Base-by-base conservation (phyloP, 192 early-diverging fungal genomes). In the Obelidium mucronatum region DNA sequence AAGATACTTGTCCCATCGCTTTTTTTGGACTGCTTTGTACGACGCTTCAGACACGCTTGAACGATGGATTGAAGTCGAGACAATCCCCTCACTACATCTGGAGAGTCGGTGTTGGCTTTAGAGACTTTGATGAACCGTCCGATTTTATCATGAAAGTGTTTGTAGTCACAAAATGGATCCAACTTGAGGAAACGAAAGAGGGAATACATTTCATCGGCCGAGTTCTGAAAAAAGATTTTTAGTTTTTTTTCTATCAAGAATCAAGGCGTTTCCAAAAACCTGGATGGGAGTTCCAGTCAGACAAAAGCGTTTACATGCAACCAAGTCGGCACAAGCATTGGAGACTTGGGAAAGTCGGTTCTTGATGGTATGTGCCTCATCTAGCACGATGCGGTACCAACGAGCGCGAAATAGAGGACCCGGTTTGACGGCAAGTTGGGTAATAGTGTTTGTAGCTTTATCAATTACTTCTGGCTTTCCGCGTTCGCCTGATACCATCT, bases 161-260 rank as follows among this genome's bases (percentile, higher is more conserved):
- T 28, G 70, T 79, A 87, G 1, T 90, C 77, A 31, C 83, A 82
- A 67, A 87, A 88, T 1, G 85, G 86, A 33, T 87, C 72, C 40
- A 94, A 82, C n/a, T 80, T 73, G 17, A 95, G 79, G 56, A 94
- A 94, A 0, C 87, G 85, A 13, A 94, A 68, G 11, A 92, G 73
- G n/a, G 89, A 84, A 68, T 87, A 95, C 1, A 93, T 58, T 56
- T 95, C 93, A 28, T 89, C 88, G 2, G 93, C 76, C 51, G 79
- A 86, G 71, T 94, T 94, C 74, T 94, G 91, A 35, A 59, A 8
- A 51, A 51, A 51, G 8, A 51, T 58, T 89, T 84, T 44, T 88
- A 13, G 76, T 61, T 8, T 64, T 53, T 64, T 26, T n/a, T n/a
- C n/a, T n/a, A n/a, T n/a, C n/a, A n/a, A n/a, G n/a, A n/a, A n/a